phyloP scores from a whole-genome alignment of 305 asterid genomes.

The Striga hermonthica region DNA sequence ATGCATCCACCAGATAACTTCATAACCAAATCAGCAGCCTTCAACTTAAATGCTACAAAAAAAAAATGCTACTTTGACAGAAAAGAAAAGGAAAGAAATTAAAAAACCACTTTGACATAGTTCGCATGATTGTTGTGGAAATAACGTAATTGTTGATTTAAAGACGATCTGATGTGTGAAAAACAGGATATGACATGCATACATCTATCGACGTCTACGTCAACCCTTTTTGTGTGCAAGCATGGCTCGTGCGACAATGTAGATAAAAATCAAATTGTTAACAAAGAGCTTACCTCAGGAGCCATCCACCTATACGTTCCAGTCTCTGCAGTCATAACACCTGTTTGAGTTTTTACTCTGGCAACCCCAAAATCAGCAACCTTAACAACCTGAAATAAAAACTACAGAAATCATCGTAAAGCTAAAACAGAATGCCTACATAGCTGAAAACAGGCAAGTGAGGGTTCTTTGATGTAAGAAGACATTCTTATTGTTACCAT shows the following conservation, averaged over 20 bases:
- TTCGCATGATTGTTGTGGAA: no score
- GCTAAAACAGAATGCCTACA: conserved; percentile 21
- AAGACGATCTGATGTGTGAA: no score
- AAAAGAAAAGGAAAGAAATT: no score
- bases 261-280: background rate
- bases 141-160: no score
- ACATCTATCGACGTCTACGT: no score
- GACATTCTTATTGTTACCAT: background rate
- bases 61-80: no score
- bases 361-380: conserved; percentile 99
- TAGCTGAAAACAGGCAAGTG: conserved; percentile 19
- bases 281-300: conserved; percentile 65
- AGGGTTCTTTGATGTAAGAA: background rate
- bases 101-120: no score
- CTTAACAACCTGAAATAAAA: conserved; percentile 64
- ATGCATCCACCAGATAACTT: no score
- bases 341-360: conserved; percentile 84
- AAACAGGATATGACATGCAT: no score
- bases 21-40: no score
- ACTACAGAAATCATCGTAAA: conserved; percentile 24
- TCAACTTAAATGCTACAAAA: no score
- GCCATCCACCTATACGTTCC: conserved; percentile 99
- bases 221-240: no score
- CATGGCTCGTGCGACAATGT: background rate
- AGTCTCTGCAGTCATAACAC: conserved; percentile 98